Base-by-base conservation (phyloP, 139 green algal genomes). In the Astrephomene gubernaculifera region DNA sequence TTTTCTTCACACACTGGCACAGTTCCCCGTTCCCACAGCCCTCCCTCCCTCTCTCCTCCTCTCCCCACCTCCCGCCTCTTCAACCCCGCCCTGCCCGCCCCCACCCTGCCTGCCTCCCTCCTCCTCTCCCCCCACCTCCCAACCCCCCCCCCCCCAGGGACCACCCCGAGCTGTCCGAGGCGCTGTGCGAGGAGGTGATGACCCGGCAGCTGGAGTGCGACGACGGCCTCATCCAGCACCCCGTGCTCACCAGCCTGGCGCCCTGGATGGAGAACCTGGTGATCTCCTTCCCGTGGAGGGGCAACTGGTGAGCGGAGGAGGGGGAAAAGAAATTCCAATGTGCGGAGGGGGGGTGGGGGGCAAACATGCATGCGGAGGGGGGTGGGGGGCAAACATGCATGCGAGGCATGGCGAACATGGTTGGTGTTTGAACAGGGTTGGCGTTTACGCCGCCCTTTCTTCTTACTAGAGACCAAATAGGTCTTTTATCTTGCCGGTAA, bases 261-360 rank as follows among this genome's bases (percentile, higher is more conserved):
- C 95, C 97, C 27, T 99, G 97, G 97, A 94, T 98, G 86, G 91
- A 97, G 45, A 95, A 96, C 86, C 87, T 98, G 22, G 93, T 87
- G 76, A 93, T 99, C 36, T 81, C 83, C 0, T 87, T 93, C 2
- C 88, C 94, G 36, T 97, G 94, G 93, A 94, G 95, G 80, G 89
- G 91, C 41, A 85, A 90, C 57, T 97, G 91, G 86, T 82, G 54
- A 6, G 38, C 49, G 19, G 44, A 44, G 35, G 39, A 39, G 39
- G 21, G 24, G 24, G 68, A 25, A 4, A 38, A 25, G 68, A 4
- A 44, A 6, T 39, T 25, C 29, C 29, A 8, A 36, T 45, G 70
- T 38, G 24, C 35, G 65, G 65, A 45, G 65, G 0, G 68, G 10
- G 25, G 68, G 68, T 52, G 36, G 36, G 65, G 29, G 35, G 65